Base-by-base conservation (phyloP, 2,329 filamentous ascomycete species). In the Fusarium nematophilum region DNA sequence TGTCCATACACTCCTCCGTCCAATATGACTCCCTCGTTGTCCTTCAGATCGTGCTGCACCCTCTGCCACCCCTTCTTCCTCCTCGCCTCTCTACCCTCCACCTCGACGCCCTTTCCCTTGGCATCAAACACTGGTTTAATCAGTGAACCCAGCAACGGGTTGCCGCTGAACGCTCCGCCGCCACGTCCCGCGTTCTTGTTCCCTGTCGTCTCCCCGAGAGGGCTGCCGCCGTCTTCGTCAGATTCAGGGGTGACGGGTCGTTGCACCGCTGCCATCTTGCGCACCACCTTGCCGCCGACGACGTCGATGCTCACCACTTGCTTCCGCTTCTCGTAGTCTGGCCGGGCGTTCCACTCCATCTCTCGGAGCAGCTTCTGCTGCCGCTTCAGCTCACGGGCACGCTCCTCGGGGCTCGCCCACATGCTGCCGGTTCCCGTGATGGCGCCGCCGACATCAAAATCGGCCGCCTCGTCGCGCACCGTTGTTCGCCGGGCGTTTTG, bases 291-390 rank as follows among this genome's bases (percentile, higher is more conserved):
- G 14, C 90, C 89, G 1, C 89, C 89, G 8, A 88, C 87, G 1
- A 97, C 78, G 72, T 97, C 92, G 57, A 97, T 90, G 70, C 90
- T 94, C 64, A 96, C 85, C 1, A 97, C 90, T 57, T 95, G 89
- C 66, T 85, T 86, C 54, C 91, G 84, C 82, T 94, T 96, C 78
- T 97, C 93, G 75, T 93, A 97, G 59, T 96, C 93, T 0, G 93
- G 92, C 45, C 85, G 81, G 4, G 90, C 88, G 65, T 90, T 90
- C 88, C 93, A 96, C 69, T 96, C 91, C 81, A 95, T 88, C 75
- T 96, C 92, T 5, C 92, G 81, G 65, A 96, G 76, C 4, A 93
- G 79, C 72, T 90, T 91, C 76, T 96, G 93, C 76, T 97, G 93
- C 53, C 88, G 85, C 75, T 94, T 96, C 53, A 97, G 78, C 72